These are phyloP conservation scores for Singerocomus inundabilis DNA, from an alignment of 1,284 basidiomycete genomes.

Conservation along the genomic window DNA sequence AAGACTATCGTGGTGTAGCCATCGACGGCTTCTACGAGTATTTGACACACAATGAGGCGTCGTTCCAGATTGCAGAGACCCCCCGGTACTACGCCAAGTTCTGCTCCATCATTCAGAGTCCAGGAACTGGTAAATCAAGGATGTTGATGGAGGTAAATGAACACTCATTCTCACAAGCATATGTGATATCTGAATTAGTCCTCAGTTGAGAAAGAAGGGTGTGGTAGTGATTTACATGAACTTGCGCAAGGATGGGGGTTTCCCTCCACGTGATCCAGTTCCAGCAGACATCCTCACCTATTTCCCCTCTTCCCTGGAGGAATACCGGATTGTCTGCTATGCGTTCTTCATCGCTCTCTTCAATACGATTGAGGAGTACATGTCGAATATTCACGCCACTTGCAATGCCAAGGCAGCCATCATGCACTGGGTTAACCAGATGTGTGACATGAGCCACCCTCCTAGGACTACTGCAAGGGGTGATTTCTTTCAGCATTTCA, in stretches of 20 bases:
- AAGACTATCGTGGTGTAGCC: neutral
- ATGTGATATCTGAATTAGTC: neutral
- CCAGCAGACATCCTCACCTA: constrained; percentile 10
- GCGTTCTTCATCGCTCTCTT: constrained; percentile 19
- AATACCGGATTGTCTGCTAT: constrained; percentile 1
- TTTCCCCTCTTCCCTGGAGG: neutral
- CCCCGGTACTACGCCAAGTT: constrained; percentile 6
- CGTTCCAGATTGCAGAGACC: too few relatives aligned
- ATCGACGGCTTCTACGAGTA: neutral
- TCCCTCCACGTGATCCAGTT: constrained; percentile 7
- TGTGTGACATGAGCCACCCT: neutral
- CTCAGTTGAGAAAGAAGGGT: neutral
- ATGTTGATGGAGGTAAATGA: constrained; percentile 12
- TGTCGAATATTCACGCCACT: neutral
- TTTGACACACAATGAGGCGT: neutral
- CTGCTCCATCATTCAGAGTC: constrained; percentile 20
- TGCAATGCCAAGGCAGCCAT: neutral
- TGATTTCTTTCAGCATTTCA: too few relatives aligned
- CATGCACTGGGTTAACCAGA: neutral
- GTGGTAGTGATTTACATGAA: neutral
- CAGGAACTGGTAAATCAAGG: constrained; percentile 20
- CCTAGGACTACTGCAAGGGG: too few relatives aligned
- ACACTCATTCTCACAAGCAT: neutral
- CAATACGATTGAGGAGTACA: neutral
- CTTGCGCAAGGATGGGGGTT: neutral